Base-by-base conservation (phyloP, 148 eudicot genomes). In the Chenopodium formosanum region DNA sequence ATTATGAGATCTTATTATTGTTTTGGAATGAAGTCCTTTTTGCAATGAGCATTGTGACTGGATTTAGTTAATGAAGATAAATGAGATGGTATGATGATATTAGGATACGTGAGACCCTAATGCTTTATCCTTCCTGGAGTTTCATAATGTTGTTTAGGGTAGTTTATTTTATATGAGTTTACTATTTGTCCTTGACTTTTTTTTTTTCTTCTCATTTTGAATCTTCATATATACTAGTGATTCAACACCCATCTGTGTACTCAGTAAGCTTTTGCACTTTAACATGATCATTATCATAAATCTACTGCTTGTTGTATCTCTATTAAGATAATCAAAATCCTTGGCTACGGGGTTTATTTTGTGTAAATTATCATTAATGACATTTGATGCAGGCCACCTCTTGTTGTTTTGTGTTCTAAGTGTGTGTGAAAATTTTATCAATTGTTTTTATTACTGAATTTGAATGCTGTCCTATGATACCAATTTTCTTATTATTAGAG, bases 401-500 rank as follows among this genome's bases (percentile, higher is more conserved):
- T 67, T 32, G 34, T 69, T 7, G 9, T 32, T 48, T 70, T 67
- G 62, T n/a, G 14, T 60, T 22, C 63, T 62, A 11, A 32, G 77
- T 44, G 32, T n/a, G 71, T 58, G 32, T 16, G 56, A 53, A 10
- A 17, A 10, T 12, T 44, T 9, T 72, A 14, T 68, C 81, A 64
- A 40, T 76, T 64, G 16, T 73, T 58, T 9, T 79, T 73, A 58
- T 77, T 64, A 50, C 52, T 22, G 80, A 48, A 32, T 75, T 22
- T 71, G 60, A 75, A 46, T 78, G 70, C 20, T 34, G 44, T 79
- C 29, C 4, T 40, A 37, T 11, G 20, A 40, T 50, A 34, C 69
- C 64, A 69, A 19, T 76, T 71, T 73, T 46, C 58, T 74, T 4
- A 34, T 71, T 20, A 52, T 34, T 70, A 70, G 74, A 84, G 78